Evolutionary conservation across 495 filamentous ascomycete species (phyloP), one percentile per base, ranked within the genome.

Genomic region (Amorphotheca resinae): DNA sequence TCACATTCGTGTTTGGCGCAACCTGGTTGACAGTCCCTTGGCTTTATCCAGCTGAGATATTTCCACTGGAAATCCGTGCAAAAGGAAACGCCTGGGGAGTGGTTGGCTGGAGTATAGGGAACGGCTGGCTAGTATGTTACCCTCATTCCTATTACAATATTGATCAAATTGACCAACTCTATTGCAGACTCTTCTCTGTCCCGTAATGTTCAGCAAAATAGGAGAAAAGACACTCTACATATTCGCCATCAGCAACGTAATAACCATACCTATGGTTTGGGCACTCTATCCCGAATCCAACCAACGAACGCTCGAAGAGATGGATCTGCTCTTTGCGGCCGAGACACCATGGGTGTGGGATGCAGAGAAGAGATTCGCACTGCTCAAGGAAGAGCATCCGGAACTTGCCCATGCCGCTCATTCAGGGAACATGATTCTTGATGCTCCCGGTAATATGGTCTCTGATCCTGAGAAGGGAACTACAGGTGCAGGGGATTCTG

Each of bases 41-140:
- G 77, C 50, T 82, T 3, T 83, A 83, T 44, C 79, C 77, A 0
- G 76, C 79, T 12, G 79, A 84, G 51, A 83, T 83, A 40, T 82
- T 83, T 59, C 80, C 79, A 0, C 58, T 83, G 14, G 69, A 76
- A 20, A 71, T 82, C 8, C 72, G 80, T 18, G 79, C 77, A 3
- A 74, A 76, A 22, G 80, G 80, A 15, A 83, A 82, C 37, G 76
- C 80, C n/a, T 82, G 77, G 74, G 79, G 80, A 50, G 80, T 83
- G 0, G 69, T 84, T 2, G 78, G 80, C 12, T 84, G 79, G 78
- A 73, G 68, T 42, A 80, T 84, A 28, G 78, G 77, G n/a, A 81
- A 80, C 45, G 78, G 75, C 28, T 79, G 76, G 73, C 39, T 47
- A 4, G 44, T 47, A 55, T 69, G 54, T 64, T 11, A 20, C 9